phyloP scores from a whole-genome alignment of 768 basidiomycete genomes.

The Pleurotus tuber-regium region DNA sequence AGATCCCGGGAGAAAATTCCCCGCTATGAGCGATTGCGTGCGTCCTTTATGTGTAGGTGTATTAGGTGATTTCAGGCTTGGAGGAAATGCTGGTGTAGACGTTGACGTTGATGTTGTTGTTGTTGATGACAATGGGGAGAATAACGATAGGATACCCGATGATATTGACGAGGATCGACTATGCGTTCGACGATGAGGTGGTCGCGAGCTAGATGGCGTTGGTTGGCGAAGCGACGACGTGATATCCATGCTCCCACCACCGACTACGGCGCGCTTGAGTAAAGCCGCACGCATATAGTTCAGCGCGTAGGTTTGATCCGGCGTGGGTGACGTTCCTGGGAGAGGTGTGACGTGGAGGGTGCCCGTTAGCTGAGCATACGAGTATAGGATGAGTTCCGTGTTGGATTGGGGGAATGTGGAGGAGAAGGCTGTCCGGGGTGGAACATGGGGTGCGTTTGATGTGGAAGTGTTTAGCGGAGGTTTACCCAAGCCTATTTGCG shows the following conservation, averaged over 20 bases:
- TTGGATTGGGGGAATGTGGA: conserved; percentile 46
- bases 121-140: conserved; percentile 30
- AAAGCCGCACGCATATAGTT: conserved; percentile 48
- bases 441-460: conserved; percentile 12
- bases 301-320: conserved; percentile 45
- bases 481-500: conserved; percentile 48
- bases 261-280: conserved; percentile 45
- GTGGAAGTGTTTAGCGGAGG: no score
- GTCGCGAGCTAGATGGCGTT: conserved; percentile 28
- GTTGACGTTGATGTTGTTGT: conserved; percentile 49
- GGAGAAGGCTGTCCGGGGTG: conserved; percentile 39
- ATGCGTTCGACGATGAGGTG: conserved; percentile 13
- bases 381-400: conserved; percentile 75
- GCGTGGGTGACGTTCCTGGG: conserved; percentile 28
- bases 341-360: conserved; percentile 56
- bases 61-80: conserved; percentile 52
- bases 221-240: conserved; percentile 47
- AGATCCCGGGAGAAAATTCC: conserved; percentile 8
- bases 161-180: conserved; percentile 11
- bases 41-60: conserved; percentile 27
- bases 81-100: no score
- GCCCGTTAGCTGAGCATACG: conserved; percentile 80
- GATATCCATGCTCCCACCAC: conserved; percentile 83
- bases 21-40: conserved; percentile 8
- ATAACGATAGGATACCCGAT: conserved; percentile 4